These are phyloP conservation scores for Fusarium papillatum DNA, from an alignment of 2,329 filamentous ascomycete genomes.

Conservation along the genomic window DNA sequence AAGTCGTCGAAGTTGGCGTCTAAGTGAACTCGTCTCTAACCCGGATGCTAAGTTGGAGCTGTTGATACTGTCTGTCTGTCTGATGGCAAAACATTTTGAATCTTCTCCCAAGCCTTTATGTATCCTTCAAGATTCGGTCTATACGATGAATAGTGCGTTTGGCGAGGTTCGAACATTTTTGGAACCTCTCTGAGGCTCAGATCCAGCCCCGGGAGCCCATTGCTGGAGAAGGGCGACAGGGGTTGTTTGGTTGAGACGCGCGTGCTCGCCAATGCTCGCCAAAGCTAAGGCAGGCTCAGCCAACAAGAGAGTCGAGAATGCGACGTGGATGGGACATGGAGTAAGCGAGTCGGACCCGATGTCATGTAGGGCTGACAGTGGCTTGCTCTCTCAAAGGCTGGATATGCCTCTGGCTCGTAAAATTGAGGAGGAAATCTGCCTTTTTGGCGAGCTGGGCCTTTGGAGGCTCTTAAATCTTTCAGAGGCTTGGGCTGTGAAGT, in stretches of 20 bases:
- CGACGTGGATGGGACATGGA: not conserved
- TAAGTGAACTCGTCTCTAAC: not conserved
- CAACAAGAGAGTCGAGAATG: slow-evolving; percentile 5
- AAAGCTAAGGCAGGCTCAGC: slow-evolving; percentile 26
- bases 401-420: not conserved
- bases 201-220: not conserved
- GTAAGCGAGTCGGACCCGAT: not conserved
- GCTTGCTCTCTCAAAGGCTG: not conserved
- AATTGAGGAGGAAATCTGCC: not conserved
- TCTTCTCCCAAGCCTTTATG: slow-evolving; percentile 15
- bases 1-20: not conserved
- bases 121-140: slow-evolving; percentile 6
- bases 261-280: slow-evolving; percentile 35
- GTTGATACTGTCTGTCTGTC: slow-evolving; percentile 6
- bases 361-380: slow-evolving; percentile 4
- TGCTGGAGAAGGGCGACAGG: slow-evolving; percentile 1
- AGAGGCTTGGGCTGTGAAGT: not conserved
- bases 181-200: slow-evolving; percentile 17
- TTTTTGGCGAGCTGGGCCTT: slow-evolving; percentile 1
- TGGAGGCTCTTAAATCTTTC: not conserved
- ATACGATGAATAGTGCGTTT: slow-evolving; percentile 1
- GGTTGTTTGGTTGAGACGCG: slow-evolving; percentile 11
- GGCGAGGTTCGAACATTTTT: not conserved
- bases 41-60: not conserved
- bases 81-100: not conserved